A percentile compares a stretch with the other conserved stretches of the same genome.
These are phyloP conservation scores for Borealophlyctis nickersoniae DNA, from an alignment of 192 early-diverging fungal species.

Conservation along the genomic window DNA sequence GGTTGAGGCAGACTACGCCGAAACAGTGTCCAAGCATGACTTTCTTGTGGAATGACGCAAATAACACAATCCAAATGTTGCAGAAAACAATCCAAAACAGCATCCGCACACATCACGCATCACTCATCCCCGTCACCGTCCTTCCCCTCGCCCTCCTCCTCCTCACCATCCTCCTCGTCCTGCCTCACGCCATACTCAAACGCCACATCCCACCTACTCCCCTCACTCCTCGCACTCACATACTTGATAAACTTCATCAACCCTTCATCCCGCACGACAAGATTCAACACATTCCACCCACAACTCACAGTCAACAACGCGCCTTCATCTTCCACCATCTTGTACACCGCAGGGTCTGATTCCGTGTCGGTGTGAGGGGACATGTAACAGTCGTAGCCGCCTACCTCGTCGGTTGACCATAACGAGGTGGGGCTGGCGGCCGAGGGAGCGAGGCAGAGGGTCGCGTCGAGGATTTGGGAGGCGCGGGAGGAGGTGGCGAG, in stretches of 20 bases:
- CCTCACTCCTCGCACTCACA: slow-evolving; percentile 69
- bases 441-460: slow-evolving; percentile 53
- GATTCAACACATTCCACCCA: slow-evolving; percentile 59
- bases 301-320: slow-evolving; percentile 68
- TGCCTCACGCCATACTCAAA: slow-evolving; percentile 61
- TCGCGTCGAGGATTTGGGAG: slow-evolving; percentile 60
- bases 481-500: slow-evolving; percentile 58
- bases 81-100: too few species aligned
- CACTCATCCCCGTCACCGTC: background rate
- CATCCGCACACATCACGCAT: too few species aligned
- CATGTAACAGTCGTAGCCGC: slow-evolving; percentile 79
- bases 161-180: slow-evolving; percentile 20
- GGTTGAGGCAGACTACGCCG: too few species aligned
- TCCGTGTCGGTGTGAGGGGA: slow-evolving; percentile 61
- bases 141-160: slow-evolving; percentile 14
- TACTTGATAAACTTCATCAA: slow-evolving; percentile 81
- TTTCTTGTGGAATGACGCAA: too few species aligned
- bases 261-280: slow-evolving; percentile 73
- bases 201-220: slow-evolving; percentile 76
- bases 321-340: slow-evolving; percentile 60
- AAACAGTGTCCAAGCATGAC: too few species aligned
- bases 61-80: too few species aligned
- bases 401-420: slow-evolving; percentile 63
- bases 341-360: slow-evolving; percentile 71
- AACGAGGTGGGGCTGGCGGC: slow-evolving; percentile 22